phyloP scores from a whole-genome alignment of 768 basidiomycete genomes.

The Gymnopilus junonius region DNA sequence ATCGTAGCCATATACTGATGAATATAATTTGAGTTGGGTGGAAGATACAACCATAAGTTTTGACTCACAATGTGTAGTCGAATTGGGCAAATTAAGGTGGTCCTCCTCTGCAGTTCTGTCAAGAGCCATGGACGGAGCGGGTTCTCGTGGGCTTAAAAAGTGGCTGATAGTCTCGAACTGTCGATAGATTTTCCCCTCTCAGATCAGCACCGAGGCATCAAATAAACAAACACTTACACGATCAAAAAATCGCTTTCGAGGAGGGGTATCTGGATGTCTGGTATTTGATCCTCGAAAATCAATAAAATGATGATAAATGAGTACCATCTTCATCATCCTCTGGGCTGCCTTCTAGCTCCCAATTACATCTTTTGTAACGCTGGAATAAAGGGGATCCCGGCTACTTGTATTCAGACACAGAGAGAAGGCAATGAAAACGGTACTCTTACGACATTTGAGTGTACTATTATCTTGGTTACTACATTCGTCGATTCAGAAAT shows the following conservation, averaged over 20 bases:
- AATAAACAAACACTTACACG: slow-evolving; percentile 45
- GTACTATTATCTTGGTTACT: slow-evolving; percentile 85
- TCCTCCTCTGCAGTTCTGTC: slow-evolving; percentile 82
- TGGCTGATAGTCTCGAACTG: slow-evolving; percentile 82
- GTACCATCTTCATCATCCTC: slow-evolving; percentile 86
- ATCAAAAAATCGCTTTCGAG: slow-evolving; percentile 73
- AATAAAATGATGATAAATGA: slow-evolving; percentile 3
- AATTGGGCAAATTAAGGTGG: slow-evolving; percentile 65
- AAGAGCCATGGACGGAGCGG: slow-evolving; percentile 79
- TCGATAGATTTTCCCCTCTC: neutral
- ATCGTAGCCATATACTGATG: slow-evolving; percentile 74
- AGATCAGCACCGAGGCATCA: neutral
- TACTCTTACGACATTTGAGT: slow-evolving; percentile 79
- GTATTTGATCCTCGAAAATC: neutral
- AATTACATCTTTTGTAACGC: slow-evolving; percentile 88
- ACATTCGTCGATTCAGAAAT: slow-evolving; percentile 71
- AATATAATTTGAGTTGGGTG: slow-evolving; percentile 9
- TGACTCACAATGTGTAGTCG: slow-evolving; percentile 66
- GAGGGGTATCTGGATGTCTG: slow-evolving; percentile 62
- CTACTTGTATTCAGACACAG: slow-evolving; percentile 40
- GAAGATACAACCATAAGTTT: slow-evolving; percentile 10
- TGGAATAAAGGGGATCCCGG: slow-evolving; percentile 91
- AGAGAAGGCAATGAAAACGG: neutral
- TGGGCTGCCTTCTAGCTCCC: slow-evolving; percentile 81
- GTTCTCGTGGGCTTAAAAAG: slow-evolving; percentile 75